Conservation (phyloP, 352 stramenopile species). For the Blastocystis sp. region DNA sequence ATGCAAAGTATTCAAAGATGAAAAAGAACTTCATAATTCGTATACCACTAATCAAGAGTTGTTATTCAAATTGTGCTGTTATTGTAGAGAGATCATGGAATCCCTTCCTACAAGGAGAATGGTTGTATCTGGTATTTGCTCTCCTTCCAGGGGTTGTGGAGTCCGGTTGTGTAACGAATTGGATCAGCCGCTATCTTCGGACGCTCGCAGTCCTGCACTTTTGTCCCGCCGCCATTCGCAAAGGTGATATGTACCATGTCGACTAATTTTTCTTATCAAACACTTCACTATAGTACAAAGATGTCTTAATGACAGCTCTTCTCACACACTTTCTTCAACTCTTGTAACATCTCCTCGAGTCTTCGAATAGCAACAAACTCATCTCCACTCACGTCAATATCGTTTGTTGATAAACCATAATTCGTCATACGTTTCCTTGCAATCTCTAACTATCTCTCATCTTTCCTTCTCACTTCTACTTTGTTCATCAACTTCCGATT, state of each 20-base stretch:
- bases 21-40: constrained; percentile 6
- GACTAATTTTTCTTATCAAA: too few relatives aligned
- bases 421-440: constrained; percentile 55
- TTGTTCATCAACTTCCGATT: constrained; percentile 46
- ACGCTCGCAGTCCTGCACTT: too few relatives aligned
- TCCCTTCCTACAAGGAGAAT: neutral
- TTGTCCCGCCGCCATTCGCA: neutral
- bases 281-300: constrained; percentile 5
- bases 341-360: neutral
- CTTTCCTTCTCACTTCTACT: neutral
- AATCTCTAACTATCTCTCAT: constrained; percentile 54
- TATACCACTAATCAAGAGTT: neutral
- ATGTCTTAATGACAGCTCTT: constrained; percentile 3
- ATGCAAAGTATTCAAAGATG: constrained; percentile 17
- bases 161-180: neutral
- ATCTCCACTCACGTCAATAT: constrained; percentile 50
- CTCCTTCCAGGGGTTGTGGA: neutral
- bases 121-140: neutral
- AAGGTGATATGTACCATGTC: neutral
- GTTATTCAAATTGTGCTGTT: neutral
- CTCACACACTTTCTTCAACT: constrained; percentile 12
- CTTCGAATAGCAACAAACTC: neutral
- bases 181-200: too few relatives aligned
- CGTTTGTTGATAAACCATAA: constrained; percentile 18
- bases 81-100: neutral